phyloP scores from a whole-genome alignment of 1,139 yeast species.

The Eremothecium coryli region DNA sequence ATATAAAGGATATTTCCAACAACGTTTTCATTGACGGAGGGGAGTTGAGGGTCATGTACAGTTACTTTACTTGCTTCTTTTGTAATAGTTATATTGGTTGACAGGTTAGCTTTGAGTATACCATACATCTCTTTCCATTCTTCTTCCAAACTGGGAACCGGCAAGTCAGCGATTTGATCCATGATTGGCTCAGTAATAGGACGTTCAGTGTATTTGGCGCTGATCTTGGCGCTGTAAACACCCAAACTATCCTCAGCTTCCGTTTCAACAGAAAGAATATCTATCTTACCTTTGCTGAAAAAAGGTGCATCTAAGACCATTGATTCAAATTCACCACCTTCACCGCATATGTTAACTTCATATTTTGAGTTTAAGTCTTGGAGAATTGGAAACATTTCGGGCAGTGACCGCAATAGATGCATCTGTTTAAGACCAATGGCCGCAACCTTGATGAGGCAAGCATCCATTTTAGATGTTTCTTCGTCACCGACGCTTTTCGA shows the following conservation, averaged over 20 bases:
- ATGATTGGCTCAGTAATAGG: slow-evolving; percentile 22
- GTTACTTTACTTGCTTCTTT: neutral
- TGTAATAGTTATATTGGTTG: neutral
- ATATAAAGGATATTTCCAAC: slow-evolving; percentile 37
- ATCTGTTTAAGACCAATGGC: slow-evolving; percentile 65
- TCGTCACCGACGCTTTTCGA: slow-evolving; percentile 15
- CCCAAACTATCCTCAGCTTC: slow-evolving; percentile 47
- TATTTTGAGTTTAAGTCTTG: slow-evolving; percentile 49
- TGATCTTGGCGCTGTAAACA: slow-evolving; percentile 53
- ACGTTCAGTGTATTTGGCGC: slow-evolving; percentile 34
- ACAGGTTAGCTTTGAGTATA: neutral
- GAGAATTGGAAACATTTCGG: slow-evolving; percentile 52
- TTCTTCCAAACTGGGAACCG: slow-evolving; percentile 41
- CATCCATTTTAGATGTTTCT: slow-evolving; percentile 47
- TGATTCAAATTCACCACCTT: slow-evolving; percentile 96
- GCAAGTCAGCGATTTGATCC: slow-evolving; percentile 28
- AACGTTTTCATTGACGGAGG: slow-evolving; percentile 14
- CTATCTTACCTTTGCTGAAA: slow-evolving; percentile 48
- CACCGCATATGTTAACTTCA: slow-evolving; percentile 93
- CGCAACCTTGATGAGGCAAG: slow-evolving; percentile 83
- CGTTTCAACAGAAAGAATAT: slow-evolving; percentile 36
- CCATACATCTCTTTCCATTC: slow-evolving; percentile 36
- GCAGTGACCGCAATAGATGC: slow-evolving; percentile 63
- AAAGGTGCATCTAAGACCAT: slow-evolving; percentile 84
- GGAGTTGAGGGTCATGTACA: no score